These are phyloP conservation scores for Candida gorgasii DNA, from an alignment of 805 yeast genomes.

Conservation along the genomic window DNA sequence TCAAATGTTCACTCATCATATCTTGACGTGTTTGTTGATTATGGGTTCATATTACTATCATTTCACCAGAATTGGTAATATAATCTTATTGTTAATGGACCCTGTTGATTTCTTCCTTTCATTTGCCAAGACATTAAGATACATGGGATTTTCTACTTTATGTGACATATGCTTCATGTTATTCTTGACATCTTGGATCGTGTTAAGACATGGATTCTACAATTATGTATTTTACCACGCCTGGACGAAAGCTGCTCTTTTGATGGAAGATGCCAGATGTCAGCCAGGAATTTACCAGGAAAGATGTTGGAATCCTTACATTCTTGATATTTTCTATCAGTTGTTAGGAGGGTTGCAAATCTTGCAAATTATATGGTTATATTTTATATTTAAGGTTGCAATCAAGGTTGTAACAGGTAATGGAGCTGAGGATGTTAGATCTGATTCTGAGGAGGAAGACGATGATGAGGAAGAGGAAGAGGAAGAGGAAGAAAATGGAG, in stretches of 20 bases:
- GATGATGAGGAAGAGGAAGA: constrained; percentile 24
- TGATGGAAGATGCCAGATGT: constrained; percentile 49
- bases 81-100: constrained; percentile 80
- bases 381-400: constrained; percentile 69
- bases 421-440: constrained; percentile 84
- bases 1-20: constrained; percentile 89
- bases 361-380: constrained; percentile 72
- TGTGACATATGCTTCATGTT: constrained; percentile 73
- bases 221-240: constrained; percentile 66
- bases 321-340: constrained; percentile 49
- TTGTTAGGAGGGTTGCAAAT: constrained; percentile 68
- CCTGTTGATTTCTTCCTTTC: constrained; percentile 72
- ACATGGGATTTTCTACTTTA: constrained; percentile 55
- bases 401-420: constrained; percentile 66
- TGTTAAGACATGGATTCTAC: constrained; percentile 71
- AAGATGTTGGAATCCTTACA: constrained; percentile 51
- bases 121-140: constrained; percentile 74
- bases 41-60: constrained; percentile 72
- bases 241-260: constrained; percentile 35
- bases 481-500: constrained; percentile 16
- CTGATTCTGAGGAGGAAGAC: constrained; percentile 69
- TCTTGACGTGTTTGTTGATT: constrained; percentile 69
- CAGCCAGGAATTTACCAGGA: constrained; percentile 29
- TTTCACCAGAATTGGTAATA: constrained; percentile 76
- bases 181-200: constrained; percentile 70